Evolutionary conservation across 495 filamentous ascomycete species (phyloP).

Genomic region (Talaromyces adpressus): DNA sequence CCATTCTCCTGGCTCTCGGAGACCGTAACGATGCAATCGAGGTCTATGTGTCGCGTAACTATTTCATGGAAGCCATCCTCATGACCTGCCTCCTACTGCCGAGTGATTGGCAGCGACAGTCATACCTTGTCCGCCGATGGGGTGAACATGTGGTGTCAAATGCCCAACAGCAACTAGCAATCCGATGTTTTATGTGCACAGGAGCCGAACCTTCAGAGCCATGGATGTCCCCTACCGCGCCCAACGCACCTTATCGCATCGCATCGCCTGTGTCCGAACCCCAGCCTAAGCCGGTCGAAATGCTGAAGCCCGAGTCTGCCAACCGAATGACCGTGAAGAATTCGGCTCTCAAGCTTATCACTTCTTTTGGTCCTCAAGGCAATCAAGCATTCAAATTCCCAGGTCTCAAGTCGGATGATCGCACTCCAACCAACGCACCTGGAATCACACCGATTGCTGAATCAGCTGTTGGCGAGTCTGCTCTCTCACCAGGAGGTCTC

Average conservation of each 20-base stretch:
- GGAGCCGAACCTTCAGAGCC: slow-evolving; percentile 69
- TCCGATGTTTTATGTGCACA: slow-evolving; percentile 84
- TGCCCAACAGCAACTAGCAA: slow-evolving; percentile 81
- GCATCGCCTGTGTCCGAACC: slow-evolving; percentile 41
- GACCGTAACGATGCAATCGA: slow-evolving; percentile 94
- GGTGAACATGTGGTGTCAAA: slow-evolving; percentile 85
- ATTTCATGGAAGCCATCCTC: slow-evolving; percentile 84
- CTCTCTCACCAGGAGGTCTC: slow-evolving; percentile 68
- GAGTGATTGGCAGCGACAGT: slow-evolving; percentile 81
- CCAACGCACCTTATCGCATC: slow-evolving; percentile 45
- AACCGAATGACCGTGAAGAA: slow-evolving; percentile 55
- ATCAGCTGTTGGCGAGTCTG: slow-evolving; percentile 81
- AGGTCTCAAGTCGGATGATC: slow-evolving; percentile 56
- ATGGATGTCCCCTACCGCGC: slow-evolving; percentile 76
- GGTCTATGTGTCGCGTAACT: slow-evolving; percentile 87
- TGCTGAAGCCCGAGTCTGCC: slow-evolving; percentile 19
- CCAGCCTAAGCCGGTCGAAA: slow-evolving; percentile 23
- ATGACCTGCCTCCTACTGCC: slow-evolving; percentile 70
- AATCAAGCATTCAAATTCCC: slow-evolving; percentile 60
- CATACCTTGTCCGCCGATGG: slow-evolving; percentile 85
- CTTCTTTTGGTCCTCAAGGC: slow-evolving; percentile 64
- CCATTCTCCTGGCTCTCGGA: slow-evolving; percentile 85
- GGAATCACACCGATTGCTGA: slow-evolving; percentile 88
- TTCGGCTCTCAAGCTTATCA: slow-evolving; percentile 88
- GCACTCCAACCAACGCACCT: slow-evolving; percentile 67